Conservation (phyloP, 1,284 basidiomycete species). For the Puccinia sorghi region DNA sequence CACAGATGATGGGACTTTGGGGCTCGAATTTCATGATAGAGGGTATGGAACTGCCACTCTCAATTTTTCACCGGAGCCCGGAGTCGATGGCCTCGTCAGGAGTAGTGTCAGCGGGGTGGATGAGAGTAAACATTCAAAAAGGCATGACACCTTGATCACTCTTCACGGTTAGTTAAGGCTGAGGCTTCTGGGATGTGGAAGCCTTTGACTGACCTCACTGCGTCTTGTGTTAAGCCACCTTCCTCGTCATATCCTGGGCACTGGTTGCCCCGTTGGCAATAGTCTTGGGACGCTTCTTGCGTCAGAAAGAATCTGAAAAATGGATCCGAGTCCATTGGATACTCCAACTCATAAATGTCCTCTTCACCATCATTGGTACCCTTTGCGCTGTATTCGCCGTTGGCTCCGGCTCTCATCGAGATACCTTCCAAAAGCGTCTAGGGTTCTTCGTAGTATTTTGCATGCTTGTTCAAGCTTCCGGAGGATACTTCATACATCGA, state of each 20-base stretch:
- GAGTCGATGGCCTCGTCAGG: conserved; percentile 15
- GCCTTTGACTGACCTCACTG: conserved; percentile 5
- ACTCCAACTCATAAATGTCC: conserved; percentile 20
- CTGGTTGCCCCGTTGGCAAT: conserved; percentile 36
- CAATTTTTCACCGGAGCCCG: neutral
- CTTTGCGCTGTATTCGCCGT: conserved; percentile 38
- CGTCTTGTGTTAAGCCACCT: conserved; percentile 11
- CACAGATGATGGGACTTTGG: neutral
- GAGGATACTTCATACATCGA: conserved; percentile 40
- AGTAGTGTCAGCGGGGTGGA: conserved; percentile 6
- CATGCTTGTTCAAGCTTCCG: conserved; percentile 36
- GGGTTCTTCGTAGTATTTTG: conserved; percentile 33
- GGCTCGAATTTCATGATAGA: conserved; percentile 33
- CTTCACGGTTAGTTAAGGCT: conserved; percentile 34
- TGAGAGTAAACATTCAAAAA: conserved; percentile 40
- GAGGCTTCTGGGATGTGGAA: neutral
- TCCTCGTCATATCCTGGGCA: conserved; percentile 32
- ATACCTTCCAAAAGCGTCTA: conserved; percentile 34
- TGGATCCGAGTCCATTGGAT: conserved; percentile 41
- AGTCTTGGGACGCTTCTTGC: conserved; percentile 21
- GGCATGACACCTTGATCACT: conserved; percentile 44
- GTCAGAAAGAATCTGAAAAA: neutral
- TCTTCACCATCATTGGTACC: conserved; percentile 27
- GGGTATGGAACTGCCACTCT: conserved; percentile 29
- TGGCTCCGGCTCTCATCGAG: conserved; percentile 42